Conservation (phyloP, 495 filamentous ascomycete genomes). For the Arthonia radiata region DNA sequence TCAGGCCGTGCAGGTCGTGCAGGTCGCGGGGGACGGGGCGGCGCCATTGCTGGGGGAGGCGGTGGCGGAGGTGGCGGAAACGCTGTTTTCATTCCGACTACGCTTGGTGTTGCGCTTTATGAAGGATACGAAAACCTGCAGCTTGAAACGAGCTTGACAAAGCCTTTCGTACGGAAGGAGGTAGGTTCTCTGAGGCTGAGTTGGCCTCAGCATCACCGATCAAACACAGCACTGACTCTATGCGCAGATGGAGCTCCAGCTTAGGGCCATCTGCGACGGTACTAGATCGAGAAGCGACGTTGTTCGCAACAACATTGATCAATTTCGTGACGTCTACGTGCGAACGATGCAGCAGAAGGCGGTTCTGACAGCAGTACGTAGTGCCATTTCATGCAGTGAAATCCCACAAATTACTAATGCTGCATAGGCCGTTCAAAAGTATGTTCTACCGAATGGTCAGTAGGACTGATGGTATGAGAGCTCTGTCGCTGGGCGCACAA, state of each 20-base stretch:
- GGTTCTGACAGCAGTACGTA: conserved; percentile 45
- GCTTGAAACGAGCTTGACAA: conserved; percentile 71
- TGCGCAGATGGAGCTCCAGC: conserved; percentile 55
- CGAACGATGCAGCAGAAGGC: conserved; percentile 48
- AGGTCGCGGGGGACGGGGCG: conserved; percentile 16
- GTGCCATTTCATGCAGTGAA: too few species aligned
- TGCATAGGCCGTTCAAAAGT: too few species aligned
- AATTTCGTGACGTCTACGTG: conserved; percentile 66
- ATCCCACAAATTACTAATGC: too few species aligned
- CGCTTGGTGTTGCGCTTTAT: conserved; percentile 68
- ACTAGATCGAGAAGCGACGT: conserved; percentile 43
- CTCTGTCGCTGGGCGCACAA: too few species aligned
- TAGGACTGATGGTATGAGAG: too few species aligned
- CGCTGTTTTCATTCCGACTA: conserved; percentile 75
- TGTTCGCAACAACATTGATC: conserved; percentile 51
- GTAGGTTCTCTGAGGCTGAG: conserved; percentile 7
- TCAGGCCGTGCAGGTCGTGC: conserved; percentile 13
- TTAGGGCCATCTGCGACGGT: conserved; percentile 92
- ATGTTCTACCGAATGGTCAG: too few species aligned
- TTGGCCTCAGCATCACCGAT: not conserved
- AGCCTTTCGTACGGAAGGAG: conserved; percentile 93
- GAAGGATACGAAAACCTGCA: conserved; percentile 83
- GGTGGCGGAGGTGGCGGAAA: conserved; percentile 24
- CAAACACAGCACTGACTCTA: not conserved
- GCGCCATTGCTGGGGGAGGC: conserved; percentile 8